Base-by-base conservation (phyloP, 1,139 yeast species). In the Candida sp. region DNA sequence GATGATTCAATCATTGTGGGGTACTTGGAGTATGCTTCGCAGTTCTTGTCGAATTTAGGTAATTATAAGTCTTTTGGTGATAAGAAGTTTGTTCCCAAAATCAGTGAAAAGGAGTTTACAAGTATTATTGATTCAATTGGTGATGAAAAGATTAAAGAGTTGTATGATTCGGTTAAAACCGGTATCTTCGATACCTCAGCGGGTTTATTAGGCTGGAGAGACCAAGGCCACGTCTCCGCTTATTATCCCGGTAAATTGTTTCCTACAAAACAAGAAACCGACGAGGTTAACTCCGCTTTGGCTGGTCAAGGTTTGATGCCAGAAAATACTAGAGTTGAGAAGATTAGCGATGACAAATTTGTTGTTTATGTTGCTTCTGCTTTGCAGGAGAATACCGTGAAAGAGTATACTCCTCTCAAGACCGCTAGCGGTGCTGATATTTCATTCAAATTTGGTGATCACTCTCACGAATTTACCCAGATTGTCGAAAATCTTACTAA, bases 31-130 rank as follows among this genome's bases (percentile, higher is more conserved):
- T 89, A 87, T 55, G 82, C 89, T 6, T 79, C 91, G 27, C 96
- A 87, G 64, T 84, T 89, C 57, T 70, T 89, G 55, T 73, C 84
- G 41, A 89, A 89, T 63, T 73, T 85, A 58, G 97, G 97, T 49
- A 89, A 89, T 62, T 89, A 81, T 73, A 88, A 87, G 66, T 84
- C 95, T 1, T 89, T 89, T 64, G 97, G 97, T 49, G 96, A 89
- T 64, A 80, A 79, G 51, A 89, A 89, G 64, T 88, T 88, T 58
- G 73, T 89, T 51, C 97, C 97, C 33, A 68, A 79, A 39, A 56
- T 87, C 35, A 42, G 72, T 1, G 56, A 53, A 35, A 76, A 64
- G 1, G 72, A 73, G 4, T 83, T 88, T 52, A 76, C 68, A 52
- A 66, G 21, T 61, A 9, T 82, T 40, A 67, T 81, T 29, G 61